These are phyloP conservation scores for Paraphaeosphaeria minitans DNA, from an alignment of 2,329 filamentous ascomycete species.

Conservation along the genomic window DNA sequence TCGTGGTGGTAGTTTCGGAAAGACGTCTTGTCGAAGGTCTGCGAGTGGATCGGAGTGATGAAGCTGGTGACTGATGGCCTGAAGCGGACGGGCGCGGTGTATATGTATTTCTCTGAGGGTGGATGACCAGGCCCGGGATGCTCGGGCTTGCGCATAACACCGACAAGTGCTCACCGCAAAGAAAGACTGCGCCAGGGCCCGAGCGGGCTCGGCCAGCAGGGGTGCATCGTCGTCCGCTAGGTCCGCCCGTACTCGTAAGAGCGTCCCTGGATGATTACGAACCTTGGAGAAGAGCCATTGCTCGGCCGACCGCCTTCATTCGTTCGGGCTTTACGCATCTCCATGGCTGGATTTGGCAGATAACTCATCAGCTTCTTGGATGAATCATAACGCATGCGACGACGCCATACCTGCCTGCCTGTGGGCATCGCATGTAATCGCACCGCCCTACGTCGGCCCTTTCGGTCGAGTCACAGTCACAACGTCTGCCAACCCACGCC, in stretches of 20 bases:
- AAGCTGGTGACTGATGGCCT: slow-evolving; percentile 18
- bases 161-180: slow-evolving; percentile 27
- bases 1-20: slow-evolving; percentile 5
- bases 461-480: not conserved
- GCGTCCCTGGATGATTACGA: slow-evolving; percentile 7
- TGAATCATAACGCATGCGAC: slow-evolving; percentile 10
- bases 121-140: slow-evolving; percentile 34
- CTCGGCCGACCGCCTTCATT: slow-evolving; percentile 10
- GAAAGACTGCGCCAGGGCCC: slow-evolving; percentile 21
- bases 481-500: too few species aligned
- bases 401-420: too few species aligned
- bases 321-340: slow-evolving; percentile 11
- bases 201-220: slow-evolving; percentile 10
- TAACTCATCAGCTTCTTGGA: slow-evolving; percentile 7
- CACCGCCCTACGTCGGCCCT: not conserved
- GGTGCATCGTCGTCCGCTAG: slow-evolving; percentile 10
- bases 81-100: slow-evolving; percentile 29
- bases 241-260: slow-evolving; percentile 8
- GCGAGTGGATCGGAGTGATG: slow-evolving; percentile 14
- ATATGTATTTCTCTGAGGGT: slow-evolving; percentile 40
- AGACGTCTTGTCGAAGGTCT: not conserved
- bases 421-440: not conserved
- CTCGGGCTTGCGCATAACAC: slow-evolving; percentile 34
- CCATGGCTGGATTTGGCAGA: not conserved
- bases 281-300: not conserved